A percentile compares a stretch with the other conserved stretches of the same genome.
phyloP scores from a whole-genome alignment of 257 asterid genomes.

The Nemophila menziesii region DNA sequence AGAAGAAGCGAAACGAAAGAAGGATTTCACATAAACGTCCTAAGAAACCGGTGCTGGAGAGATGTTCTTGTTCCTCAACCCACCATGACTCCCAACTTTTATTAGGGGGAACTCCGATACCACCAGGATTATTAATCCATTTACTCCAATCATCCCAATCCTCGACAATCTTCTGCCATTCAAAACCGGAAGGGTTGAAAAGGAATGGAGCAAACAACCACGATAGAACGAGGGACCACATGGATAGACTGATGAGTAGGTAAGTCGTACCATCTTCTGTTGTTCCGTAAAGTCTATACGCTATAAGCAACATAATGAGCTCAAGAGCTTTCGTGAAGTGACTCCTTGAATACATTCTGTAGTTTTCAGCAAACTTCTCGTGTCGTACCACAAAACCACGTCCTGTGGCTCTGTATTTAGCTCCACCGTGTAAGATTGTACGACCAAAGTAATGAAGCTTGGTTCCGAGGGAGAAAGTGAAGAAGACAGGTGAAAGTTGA shows the following conservation, averaged over 20 bases:
- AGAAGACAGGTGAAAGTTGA: slow-evolving; percentile 83
- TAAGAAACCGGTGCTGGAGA: slow-evolving; percentile 45
- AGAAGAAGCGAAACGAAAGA: slow-evolving; percentile 64
- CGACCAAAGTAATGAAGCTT: slow-evolving; percentile 93
- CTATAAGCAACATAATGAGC: slow-evolving; percentile 56
- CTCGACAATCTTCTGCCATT: slow-evolving; percentile 96
- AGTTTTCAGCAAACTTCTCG: slow-evolving; percentile 82
- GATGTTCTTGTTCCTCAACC: slow-evolving; percentile 93
- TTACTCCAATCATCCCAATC: slow-evolving; percentile 89
- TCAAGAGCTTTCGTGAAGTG: slow-evolving; percentile 88
- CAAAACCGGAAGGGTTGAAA: slow-evolving; percentile 92
- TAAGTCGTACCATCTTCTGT: slow-evolving; percentile 27
- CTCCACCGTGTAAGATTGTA: slow-evolving; percentile 86
- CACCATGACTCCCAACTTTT: slow-evolving; percentile 99
- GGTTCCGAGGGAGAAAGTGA: slow-evolving; percentile 90
- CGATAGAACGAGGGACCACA: slow-evolving; percentile 82
- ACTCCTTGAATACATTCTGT: slow-evolving; percentile 92
- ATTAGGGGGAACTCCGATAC: slow-evolving; percentile 77
- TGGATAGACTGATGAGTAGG: slow-evolving; percentile 37
- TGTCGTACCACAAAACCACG: slow-evolving; percentile 95
- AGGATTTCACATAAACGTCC: slow-evolving; percentile 67
- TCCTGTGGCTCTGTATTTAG: slow-evolving; percentile 93
- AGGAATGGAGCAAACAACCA: slow-evolving; percentile 92
- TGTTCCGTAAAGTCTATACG: slow-evolving; percentile 40
- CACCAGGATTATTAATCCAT: slow-evolving; percentile 75